Evolutionary conservation across 441 rosid species (phyloP), one percentile per base, ranked within the genome.

Genomic region (Syzygium syzygioides): DNA sequence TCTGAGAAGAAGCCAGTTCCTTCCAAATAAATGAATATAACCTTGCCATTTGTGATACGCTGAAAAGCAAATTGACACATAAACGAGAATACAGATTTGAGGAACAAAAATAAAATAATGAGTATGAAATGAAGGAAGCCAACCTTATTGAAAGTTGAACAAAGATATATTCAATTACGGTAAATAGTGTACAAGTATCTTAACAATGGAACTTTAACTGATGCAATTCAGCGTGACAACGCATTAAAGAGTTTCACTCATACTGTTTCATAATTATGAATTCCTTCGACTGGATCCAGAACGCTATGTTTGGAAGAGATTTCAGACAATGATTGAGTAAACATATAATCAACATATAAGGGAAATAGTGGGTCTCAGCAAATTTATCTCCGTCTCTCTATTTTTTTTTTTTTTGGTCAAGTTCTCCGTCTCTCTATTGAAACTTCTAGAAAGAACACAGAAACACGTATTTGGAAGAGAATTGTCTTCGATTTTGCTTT

Each of bases 11-110:
- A 86, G 91, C 91, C 90, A 94, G 92, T 93, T 97, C 95, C 89
- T 93, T 94, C 96, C 96, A 94, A 88, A 98, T 90, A 91, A 91
- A 95, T 86, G 94, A 88, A 93, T 98, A 98, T 50, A 97, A 93
- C 91, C 92, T 95, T 86, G 98, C 92, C 93, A 97, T 95, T 91
- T 97, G 95, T 79, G 94, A 92, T 86, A 95, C 88, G 90, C 99
- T 98, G 99, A 87, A 92, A 91, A 66, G 89, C 41, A 56, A 90
- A 89, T 68, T 20, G 48, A 86, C 55, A 56, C 13, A 59, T 11
- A 37, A 68, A 89, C 87, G 79, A 88, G 76, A 88, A n/a, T 52
- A 50, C 17, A 59, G 50, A 55, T 79, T 19, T 15, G 57, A 17
- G 53, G 56, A 55, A 88, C 34, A 45, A 52, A 52, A 84, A 52